Evolutionary conservation across 345 rosid species (phyloP).

Genomic region (Camelina neglecta): DNA sequence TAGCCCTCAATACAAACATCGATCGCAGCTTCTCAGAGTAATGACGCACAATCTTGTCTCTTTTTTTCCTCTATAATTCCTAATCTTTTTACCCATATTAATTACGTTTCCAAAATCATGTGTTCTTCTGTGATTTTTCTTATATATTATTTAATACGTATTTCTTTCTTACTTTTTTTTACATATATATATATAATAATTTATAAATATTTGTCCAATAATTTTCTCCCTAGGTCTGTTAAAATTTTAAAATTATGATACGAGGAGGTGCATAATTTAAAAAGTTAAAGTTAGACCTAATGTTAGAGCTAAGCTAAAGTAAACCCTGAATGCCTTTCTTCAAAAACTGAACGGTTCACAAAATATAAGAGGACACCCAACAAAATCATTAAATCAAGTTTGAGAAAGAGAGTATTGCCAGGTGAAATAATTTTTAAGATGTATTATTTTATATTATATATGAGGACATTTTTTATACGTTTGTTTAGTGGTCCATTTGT

Average conservation of each 20-base stretch:
- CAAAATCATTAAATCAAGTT: neutral
- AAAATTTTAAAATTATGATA: no score
- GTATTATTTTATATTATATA: neutral
- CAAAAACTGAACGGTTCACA: conserved; percentile 7
- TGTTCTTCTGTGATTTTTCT: neutral
- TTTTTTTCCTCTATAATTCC: neutral
- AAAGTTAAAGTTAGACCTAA: no score
- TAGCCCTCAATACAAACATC: conserved; percentile 20
- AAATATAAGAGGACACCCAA: conserved; percentile 10
- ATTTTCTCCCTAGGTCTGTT: no score
- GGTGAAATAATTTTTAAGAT: neutral
- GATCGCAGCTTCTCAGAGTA: conserved; percentile 28
- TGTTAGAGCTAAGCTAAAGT: no score
- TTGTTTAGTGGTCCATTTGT: conserved; percentile 28
- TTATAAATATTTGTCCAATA: neutral
- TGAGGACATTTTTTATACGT: conserved; percentile 2
- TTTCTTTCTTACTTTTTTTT: no score
- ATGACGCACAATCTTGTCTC: conserved; percentile 15
- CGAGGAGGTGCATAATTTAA: no score
- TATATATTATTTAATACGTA: neutral
- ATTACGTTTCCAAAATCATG: neutral
- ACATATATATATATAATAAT: no score
- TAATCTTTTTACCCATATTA: neutral
- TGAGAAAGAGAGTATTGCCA: conserved; percentile 9
- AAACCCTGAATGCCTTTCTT: neutral